Conservation (phyloP, 192 early-diverging fungal genomes). For the Umbelopsis sp. region DNA sequence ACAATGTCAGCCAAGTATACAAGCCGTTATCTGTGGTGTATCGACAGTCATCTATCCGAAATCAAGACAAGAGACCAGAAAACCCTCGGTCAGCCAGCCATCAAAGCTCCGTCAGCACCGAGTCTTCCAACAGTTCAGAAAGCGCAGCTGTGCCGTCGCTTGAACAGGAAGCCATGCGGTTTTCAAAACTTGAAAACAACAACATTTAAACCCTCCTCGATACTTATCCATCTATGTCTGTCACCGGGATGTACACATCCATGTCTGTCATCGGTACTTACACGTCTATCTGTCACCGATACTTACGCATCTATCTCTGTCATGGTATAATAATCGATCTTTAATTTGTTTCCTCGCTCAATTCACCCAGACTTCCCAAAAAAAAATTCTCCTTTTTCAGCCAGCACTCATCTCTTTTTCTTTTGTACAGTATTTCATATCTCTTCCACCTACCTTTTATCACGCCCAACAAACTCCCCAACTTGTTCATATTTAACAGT, state of each 20-base stretch:
- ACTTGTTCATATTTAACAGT: too few species aligned
- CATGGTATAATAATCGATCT: too few species aligned
- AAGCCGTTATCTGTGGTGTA: not conserved
- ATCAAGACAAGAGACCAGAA: not conserved
- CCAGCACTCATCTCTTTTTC: not conserved
- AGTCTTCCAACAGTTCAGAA: not conserved
- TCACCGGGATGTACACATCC: too few species aligned
- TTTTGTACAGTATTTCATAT: too few species aligned
- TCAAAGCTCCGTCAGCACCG: not conserved
- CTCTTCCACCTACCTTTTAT: too few species aligned
- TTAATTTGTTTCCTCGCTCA: not conserved
- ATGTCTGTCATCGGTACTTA: too few species aligned
- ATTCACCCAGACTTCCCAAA: not conserved
- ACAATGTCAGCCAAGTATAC: not conserved
- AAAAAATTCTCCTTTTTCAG: not conserved
- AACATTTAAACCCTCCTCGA: not conserved
- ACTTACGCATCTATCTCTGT: not conserved
- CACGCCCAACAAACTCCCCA: too few species aligned
- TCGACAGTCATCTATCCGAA: conserved; percentile 8
- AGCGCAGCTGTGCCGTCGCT: not conserved
- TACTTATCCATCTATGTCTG: not conserved
- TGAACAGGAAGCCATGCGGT: not conserved
- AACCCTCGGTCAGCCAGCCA: not conserved
- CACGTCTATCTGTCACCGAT: too few species aligned
- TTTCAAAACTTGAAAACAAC: not conserved